Evolutionary conservation across 2,329 filamentous ascomycete species (phyloP).

Genomic region (Rhinocladiella mackenziei): DNA sequence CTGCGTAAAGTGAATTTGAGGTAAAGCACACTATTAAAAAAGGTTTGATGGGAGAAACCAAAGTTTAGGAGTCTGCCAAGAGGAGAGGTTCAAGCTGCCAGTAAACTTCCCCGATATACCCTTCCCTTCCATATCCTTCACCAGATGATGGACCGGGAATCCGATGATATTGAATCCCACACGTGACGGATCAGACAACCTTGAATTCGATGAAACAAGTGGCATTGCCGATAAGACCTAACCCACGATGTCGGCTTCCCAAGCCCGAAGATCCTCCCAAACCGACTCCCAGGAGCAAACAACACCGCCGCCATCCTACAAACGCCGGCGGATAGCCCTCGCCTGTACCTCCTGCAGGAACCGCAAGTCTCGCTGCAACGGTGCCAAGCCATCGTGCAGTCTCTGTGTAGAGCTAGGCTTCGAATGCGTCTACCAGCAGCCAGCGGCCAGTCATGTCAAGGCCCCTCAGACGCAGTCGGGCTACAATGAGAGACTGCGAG

Average conservation of each 20-base stretch:
- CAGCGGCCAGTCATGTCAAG: constrained; percentile 15
- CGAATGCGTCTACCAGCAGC: constrained; percentile 41
- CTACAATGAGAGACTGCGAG: constrained; percentile 22
- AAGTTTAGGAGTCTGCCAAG: no score
- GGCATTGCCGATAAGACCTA: not conserved
- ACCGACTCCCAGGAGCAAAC: constrained; percentile 13
- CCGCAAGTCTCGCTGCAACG: constrained; percentile 43
- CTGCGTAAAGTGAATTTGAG: no score
- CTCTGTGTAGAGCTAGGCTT: constrained; percentile 41
- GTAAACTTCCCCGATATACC: constrained; percentile 17
- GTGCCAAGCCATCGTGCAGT: constrained; percentile 42
- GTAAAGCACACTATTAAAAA: no score
- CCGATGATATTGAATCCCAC: constrained; percentile 3
- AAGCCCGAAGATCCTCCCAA: constrained; percentile 14
- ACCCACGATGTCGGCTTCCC: constrained; percentile 6
- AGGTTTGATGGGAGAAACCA: no score
- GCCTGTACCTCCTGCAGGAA: constrained; percentile 40
- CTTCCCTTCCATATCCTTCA: not conserved
- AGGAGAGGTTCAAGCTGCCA: constrained; percentile 2
- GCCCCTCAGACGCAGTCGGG: constrained; percentile 6
- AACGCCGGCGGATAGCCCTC: constrained; percentile 39
- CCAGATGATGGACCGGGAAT: not conserved
- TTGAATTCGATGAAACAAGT: not conserved
- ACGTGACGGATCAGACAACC: constrained; percentile 16
- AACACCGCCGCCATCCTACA: constrained; percentile 27